Percentiles rank a stretch among this genome's conserved stretches.
phyloP scores from a whole-genome alignment of 805 yeast genomes.

The Teunomyces stri region DNA sequence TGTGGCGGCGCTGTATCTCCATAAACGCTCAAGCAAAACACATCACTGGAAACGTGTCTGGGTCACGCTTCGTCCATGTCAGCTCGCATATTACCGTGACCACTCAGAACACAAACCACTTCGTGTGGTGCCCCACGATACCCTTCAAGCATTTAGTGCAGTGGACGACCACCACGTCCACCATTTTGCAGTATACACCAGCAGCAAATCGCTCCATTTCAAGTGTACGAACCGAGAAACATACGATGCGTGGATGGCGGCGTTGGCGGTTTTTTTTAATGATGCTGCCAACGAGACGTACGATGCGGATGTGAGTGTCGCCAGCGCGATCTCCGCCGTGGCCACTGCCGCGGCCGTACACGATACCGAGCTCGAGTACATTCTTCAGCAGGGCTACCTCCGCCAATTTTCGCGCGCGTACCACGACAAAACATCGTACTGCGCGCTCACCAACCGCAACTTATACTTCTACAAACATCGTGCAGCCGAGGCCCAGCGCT shows the following conservation, averaged over 20 bases:
- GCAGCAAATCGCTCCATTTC: slow-evolving; percentile 20
- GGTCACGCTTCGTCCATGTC: slow-evolving; percentile 39
- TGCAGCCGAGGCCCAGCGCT: slow-evolving; percentile 23
- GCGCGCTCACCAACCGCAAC: slow-evolving; percentile 41
- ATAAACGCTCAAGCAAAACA: slow-evolving; percentile 30
- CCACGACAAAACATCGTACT: slow-evolving; percentile 45
- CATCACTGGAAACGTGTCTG: slow-evolving; percentile 39
- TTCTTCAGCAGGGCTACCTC: slow-evolving; percentile 42
- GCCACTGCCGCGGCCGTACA: no score
- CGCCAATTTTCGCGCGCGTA: slow-evolving; percentile 39
- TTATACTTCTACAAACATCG: slow-evolving; percentile 40
- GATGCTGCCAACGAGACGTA: no score
- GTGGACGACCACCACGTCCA: slow-evolving; percentile 13
- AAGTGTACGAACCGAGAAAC: slow-evolving; percentile 9
- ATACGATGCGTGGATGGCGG: slow-evolving; percentile 16
- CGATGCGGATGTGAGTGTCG: no score
- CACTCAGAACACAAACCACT: slow-evolving; percentile 36
- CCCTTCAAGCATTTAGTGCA: slow-evolving; percentile 17
- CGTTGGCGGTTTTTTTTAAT: slow-evolving; percentile 6
- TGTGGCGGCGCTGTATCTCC: slow-evolving; percentile 24
- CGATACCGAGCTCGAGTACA: slow-evolving; percentile 14
- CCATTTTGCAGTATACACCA: slow-evolving; percentile 25
- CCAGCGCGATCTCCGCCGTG: no score
- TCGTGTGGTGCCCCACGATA: slow-evolving; percentile 25
- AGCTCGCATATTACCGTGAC: slow-evolving; percentile 39